A percentile compares a stretch with the other conserved stretches of the same genome.
phyloP scores from a whole-genome alignment of 345 rosid genomes.

The Populus alba region DNA sequence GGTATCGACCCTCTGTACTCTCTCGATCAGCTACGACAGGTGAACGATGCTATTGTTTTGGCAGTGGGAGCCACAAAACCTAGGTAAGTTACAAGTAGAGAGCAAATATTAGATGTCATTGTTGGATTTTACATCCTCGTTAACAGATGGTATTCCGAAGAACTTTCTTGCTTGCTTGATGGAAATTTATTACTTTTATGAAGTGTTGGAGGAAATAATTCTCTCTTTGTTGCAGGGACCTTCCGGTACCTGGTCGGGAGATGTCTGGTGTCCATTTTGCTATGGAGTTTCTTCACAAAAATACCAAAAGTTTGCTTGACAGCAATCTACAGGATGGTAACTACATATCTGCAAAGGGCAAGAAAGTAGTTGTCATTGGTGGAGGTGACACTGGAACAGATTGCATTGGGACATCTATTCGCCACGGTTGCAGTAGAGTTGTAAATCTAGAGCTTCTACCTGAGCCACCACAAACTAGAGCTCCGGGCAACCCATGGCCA shows the following conservation, averaged over 20 bases:
- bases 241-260: slow-evolving; percentile 88
- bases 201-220: not conserved
- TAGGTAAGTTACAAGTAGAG: slow-evolving; percentile 40
- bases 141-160: not conserved
- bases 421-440: slow-evolving; percentile 79
- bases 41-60: slow-evolving; percentile 78
- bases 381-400: slow-evolving; percentile 99
- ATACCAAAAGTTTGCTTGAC: slow-evolving; percentile 98
- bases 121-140: not conserved
- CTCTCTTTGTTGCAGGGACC: slow-evolving; percentile 66
- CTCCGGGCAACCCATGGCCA: slow-evolving; percentile 99
- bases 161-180: not conserved
- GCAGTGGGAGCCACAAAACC: slow-evolving; percentile 98
- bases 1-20: slow-evolving; percentile 77
- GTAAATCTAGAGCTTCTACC: slow-evolving; percentile 94
- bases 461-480: slow-evolving; percentile 78
- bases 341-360: slow-evolving; percentile 85
- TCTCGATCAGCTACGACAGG: slow-evolving; percentile 65
- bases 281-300: slow-evolving; percentile 94
- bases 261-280: slow-evolving; percentile 93
- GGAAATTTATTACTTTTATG: not conserved
- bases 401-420: slow-evolving; percentile 94
- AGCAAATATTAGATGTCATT: not conserved
- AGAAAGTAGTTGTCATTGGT: slow-evolving; percentile 94
- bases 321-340: slow-evolving; percentile 75